phyloP scores from a whole-genome alignment of 73 alveolate species.

The Paramecium sonneborni region DNA sequence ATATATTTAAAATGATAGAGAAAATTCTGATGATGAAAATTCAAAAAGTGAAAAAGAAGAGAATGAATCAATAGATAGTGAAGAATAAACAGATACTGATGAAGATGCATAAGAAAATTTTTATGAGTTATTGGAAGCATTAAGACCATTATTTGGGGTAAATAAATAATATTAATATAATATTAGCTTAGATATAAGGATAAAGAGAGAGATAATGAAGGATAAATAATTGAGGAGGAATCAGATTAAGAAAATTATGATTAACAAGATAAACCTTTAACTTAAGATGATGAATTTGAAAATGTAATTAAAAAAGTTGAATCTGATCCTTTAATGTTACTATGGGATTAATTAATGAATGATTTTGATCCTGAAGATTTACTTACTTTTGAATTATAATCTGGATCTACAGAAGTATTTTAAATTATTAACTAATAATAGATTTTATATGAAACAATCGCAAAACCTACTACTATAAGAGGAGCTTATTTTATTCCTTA shows the following conservation, averaged over 20 bases:
- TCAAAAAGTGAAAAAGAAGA: not conserved
- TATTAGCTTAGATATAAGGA: not conserved
- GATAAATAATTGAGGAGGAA: not conserved
- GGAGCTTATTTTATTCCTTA: conserved; percentile 28
- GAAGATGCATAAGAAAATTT: not conserved
- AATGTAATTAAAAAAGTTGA: not conserved
- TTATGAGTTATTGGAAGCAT: not conserved
- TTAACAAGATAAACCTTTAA: not conserved
- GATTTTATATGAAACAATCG: not conserved
- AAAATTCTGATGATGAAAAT: not conserved
- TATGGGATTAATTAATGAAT: conserved; percentile 39
- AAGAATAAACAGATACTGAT: not conserved
- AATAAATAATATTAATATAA: not conserved
- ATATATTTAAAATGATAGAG: not conserved
- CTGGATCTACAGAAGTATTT: conserved; percentile 8
- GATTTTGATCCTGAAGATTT: conserved; percentile 52
- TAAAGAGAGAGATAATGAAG: not conserved
- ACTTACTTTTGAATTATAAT: not conserved
- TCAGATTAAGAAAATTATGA: not conserved
- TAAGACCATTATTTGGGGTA: conserved; percentile 51
- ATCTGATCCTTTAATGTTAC: not conserved
- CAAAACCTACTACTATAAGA: not conserved
- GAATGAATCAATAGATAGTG: not conserved
- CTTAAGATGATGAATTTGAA: not conserved
- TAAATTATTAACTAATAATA: not conserved